A percentile compares a stretch with the other conserved stretches of the same genome.
phyloP scores from a whole-genome alignment of 805 yeast species.

The Candida fluviatilis region DNA sequence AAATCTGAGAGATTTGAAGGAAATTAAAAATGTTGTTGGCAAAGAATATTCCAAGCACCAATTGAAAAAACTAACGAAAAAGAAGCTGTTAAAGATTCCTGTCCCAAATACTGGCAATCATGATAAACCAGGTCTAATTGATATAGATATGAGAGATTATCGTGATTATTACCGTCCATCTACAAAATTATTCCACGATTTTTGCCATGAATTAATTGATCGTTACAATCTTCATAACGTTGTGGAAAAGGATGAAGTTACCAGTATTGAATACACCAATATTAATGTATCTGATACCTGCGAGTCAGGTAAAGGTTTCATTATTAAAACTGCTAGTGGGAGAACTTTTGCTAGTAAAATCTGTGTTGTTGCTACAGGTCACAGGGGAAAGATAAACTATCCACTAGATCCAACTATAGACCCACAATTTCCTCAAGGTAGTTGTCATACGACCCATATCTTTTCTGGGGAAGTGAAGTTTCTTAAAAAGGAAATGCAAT shows the following conservation, averaged over 20 bases:
- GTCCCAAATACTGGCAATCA: slow-evolving; percentile 17
- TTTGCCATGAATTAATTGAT: slow-evolving; percentile 29
- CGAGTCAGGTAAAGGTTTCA: slow-evolving; percentile 26
- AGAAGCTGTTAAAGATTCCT: slow-evolving; percentile 13
- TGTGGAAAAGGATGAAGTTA: slow-evolving; percentile 32
- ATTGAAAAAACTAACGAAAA: slow-evolving; percentile 24
- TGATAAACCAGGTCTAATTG: slow-evolving; percentile 33
- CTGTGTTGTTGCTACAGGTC: slow-evolving; percentile 34
- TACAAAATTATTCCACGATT: slow-evolving; percentile 35
- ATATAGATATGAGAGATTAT: slow-evolving; percentile 41
- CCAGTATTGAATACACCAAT: slow-evolving; percentile 24
- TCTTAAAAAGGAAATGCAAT: slow-evolving; percentile 9
- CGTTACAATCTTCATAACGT: slow-evolving; percentile 27
- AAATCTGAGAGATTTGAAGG: slow-evolving; percentile 27
- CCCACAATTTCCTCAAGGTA: slow-evolving; percentile 16
- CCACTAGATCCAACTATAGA: slow-evolving; percentile 20
- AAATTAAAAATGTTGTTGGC: slow-evolving; percentile 42
- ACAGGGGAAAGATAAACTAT: slow-evolving; percentile 30
- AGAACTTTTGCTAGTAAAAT: slow-evolving; percentile 27
- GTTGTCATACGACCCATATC: slow-evolving; percentile 37
- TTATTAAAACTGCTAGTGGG: slow-evolving; percentile 27
- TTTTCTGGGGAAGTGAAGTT: slow-evolving; percentile 21
- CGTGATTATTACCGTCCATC: slow-evolving; percentile 43
- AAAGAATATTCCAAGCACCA: slow-evolving; percentile 42
- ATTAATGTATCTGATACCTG: slow-evolving; percentile 19